Evolutionary conservation across 331 rosid species (phyloP).

Genomic region (Telfairia occidentalis): DNA sequence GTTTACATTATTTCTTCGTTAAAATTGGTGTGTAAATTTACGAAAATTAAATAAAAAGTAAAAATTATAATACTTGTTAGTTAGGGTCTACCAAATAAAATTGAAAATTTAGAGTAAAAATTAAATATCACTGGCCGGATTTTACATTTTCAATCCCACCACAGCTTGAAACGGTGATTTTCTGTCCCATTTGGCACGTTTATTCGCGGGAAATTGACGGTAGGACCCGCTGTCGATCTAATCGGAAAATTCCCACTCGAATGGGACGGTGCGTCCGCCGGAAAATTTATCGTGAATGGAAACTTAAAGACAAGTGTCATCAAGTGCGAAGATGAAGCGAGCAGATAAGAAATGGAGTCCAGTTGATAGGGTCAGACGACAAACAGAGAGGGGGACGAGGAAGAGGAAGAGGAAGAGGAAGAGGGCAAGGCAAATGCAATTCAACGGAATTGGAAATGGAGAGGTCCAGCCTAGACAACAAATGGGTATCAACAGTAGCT

Average conservation of each 20-base stretch:
- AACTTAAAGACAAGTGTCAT: neutral
- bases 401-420: neutral
- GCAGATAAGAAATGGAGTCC: neutral
- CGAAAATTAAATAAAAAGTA: too few species aligned
- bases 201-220: neutral
- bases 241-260: neutral
- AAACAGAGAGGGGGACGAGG: neutral
- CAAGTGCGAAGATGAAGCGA: neutral
- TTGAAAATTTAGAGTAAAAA: too few species aligned
- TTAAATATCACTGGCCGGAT: neutral
- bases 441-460: conserved; percentile 1
- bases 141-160: neutral
- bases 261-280: neutral
- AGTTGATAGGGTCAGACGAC: neutral
- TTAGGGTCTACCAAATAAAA: too few species aligned
- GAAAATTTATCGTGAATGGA: neutral
- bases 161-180: neutral
- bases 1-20: too few species aligned
- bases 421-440: neutral
- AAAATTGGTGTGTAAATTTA: too few species aligned
- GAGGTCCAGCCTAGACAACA: conserved; percentile 26
- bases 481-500: conserved; percentile 62
- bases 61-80: too few species aligned
- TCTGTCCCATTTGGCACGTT: neutral
- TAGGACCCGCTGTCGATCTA: neutral